Evolutionary conservation across 2,329 filamentous ascomycete species (phyloP), one percentile per base, ranked within the genome.

Genomic region (Neofusicoccum umdonicola): DNA sequence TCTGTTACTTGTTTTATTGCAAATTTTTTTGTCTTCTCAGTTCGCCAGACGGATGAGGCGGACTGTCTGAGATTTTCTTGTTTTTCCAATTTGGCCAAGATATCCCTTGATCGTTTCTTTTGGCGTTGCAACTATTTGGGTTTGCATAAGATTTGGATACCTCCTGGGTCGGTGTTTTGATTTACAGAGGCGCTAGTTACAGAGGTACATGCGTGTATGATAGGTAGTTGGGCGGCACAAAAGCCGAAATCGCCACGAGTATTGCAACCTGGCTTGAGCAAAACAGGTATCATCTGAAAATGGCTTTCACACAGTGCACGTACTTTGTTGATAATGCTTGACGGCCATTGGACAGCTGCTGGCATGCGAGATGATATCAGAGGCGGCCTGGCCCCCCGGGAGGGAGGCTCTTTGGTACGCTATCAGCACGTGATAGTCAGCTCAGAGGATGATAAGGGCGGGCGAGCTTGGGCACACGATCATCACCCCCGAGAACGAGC

Each of bases 301-400:
- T 19, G 45, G 27, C 8, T 31, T 48, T 48, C 12, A 22, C 17
- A 13, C 27, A 22, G 7, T 19, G 9, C 11, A 11, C 9, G 15
- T 19, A n/a, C 34, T 39, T n/a, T 13, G 3, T 22, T 37, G n/a
- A 15, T 13, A 60, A 47, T 5, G n/a, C 9, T n/a, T 13, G 31
- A 27, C 15, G 27, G 15, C 17, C 39, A 58, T 58, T 47, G 41
- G 56, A 13, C 56, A 37, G 12, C 7, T 34, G 8, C 3, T 17
- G 1, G 22, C n/a, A 47, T 60, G 58, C 58, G 15, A 15, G 58
- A 51, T 62, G 58, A 62, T 62, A 62, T 62, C 58, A 60, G 56
- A 60, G 56, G 56, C 56, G 42, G 5, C n/a, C n/a, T 19, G 11
- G 41, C 15, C 6, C 13, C 42, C 3, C n/a, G 4, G 42, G 42